Evolutionary conservation across 2,329 filamentous ascomycete species (phyloP).

Genomic region (Stachybotrys chlorohalonatus): DNA sequence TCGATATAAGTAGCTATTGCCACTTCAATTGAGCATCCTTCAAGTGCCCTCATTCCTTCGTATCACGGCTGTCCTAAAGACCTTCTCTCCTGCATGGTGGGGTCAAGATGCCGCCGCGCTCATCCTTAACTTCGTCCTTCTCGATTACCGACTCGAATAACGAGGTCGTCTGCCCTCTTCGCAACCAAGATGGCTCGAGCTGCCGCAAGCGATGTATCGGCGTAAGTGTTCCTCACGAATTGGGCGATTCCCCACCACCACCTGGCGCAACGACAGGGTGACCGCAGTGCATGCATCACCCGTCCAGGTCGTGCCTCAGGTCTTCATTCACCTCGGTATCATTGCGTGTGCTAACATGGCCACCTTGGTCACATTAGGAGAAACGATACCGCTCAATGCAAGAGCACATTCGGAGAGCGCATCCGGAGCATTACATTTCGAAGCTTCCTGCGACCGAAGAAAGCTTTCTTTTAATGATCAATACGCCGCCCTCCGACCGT

Average conservation of each 20-base stretch:
- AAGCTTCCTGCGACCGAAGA: constrained; percentile 97
- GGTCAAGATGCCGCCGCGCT: constrained; percentile 79
- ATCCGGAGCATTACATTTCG: constrained; percentile 94
- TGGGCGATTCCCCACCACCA: constrained; percentile 2
- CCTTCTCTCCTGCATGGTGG: constrained; percentile 39
- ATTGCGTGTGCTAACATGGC: constrained; percentile 8
- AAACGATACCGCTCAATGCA: constrained; percentile 98
- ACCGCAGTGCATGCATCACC: constrained; percentile 11
- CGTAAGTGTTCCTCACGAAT: constrained; percentile 55
- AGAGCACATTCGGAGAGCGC: constrained; percentile 95
- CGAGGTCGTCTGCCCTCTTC: constrained; percentile 92
- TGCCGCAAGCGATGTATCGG: constrained; percentile 97
- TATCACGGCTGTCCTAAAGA: constrained; percentile 4
- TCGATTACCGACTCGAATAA: constrained; percentile 87
- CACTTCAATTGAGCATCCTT: constrained; percentile 20
- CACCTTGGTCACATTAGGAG: constrained; percentile 48
- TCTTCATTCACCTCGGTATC: constrained; percentile 1
- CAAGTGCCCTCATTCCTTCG: constrained; percentile 9
- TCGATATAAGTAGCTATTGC: constrained; percentile 4
- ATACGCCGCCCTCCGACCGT: constrained; percentile 69
- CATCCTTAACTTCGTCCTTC: constrained; percentile 80
- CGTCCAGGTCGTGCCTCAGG: neutral
- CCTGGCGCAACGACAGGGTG: constrained; percentile 2
- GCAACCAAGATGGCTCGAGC: constrained; percentile 91
- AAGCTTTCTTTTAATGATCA: constrained; percentile 96